phyloP scores from a whole-genome alignment of 768 basidiomycete species.

The Exidia glandulosa region DNA sequence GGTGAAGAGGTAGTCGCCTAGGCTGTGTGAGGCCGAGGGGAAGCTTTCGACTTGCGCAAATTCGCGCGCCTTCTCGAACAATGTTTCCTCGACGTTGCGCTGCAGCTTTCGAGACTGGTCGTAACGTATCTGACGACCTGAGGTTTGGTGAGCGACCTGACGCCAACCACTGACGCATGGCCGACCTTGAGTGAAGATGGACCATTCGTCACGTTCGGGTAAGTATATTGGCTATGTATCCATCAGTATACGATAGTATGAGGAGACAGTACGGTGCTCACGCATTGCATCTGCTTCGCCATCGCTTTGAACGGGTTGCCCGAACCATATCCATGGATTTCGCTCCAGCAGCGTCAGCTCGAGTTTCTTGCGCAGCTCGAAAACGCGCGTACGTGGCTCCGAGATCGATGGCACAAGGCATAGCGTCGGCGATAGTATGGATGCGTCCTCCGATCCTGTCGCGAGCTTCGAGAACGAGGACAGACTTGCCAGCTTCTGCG shows the following conservation, averaged over 20 bases:
- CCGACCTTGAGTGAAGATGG: too few relatives aligned
- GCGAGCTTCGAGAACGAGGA: slow-evolving; percentile 10
- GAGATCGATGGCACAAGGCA: slow-evolving; percentile 1
- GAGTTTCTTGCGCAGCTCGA: neutral
- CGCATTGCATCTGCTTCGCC: slow-evolving; percentile 3
- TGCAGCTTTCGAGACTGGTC: neutral
- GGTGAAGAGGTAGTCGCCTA: neutral
- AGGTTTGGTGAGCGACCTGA: neutral
- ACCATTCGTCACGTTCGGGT: neutral
- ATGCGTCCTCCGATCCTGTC: slow-evolving; percentile 5
- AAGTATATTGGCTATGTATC: neutral
- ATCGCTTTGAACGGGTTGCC: slow-evolving; percentile 9
- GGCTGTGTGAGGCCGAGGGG: neutral
- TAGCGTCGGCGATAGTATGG: neutral
- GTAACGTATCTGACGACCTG: neutral
- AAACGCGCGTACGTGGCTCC: neutral
- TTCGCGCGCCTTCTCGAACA: neutral
- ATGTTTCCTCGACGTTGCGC: neutral
- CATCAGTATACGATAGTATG: too few relatives aligned
- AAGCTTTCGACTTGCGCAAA: neutral
- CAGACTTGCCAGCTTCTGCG: slow-evolving; percentile 3
- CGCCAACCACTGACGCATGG: too few relatives aligned
- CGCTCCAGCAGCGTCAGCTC: neutral
- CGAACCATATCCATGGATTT: neutral
- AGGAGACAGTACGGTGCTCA: neutral